Percentiles rank a stretch among this genome's conserved stretches.
Evolutionary conservation across 768 basidiomycete genomes (phyloP).

Genomic region (Tricholoma matsutake): DNA sequence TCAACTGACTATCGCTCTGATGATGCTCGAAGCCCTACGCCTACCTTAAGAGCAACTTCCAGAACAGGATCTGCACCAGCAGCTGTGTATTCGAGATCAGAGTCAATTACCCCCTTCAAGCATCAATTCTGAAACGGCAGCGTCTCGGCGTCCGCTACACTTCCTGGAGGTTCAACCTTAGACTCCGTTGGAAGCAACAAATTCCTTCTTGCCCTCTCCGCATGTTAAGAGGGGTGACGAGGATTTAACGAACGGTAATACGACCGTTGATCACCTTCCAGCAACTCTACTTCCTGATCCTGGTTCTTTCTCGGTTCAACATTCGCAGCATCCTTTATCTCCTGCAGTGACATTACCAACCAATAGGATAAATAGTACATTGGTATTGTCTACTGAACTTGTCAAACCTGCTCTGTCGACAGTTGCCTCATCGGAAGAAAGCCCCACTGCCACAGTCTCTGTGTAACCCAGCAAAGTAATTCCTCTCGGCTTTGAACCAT

Average conservation of each 20-base stretch:
- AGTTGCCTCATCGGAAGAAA: not conserved
- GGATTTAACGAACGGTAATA: too few species aligned
- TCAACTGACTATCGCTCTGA: not conserved
- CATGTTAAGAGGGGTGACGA: not conserved
- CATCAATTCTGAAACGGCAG: not conserved
- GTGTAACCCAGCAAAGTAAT: constrained; percentile 5
- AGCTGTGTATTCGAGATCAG: not conserved
- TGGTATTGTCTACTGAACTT: not conserved
- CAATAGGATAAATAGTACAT: not conserved
- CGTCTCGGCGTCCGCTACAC: not conserved
- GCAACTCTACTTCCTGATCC: not conserved
- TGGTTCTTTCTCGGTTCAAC: not conserved
- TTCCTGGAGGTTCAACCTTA: not conserved
- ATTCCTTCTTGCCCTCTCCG: not conserved
- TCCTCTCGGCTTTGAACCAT: constrained; percentile 27
- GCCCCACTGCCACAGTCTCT: not conserved
- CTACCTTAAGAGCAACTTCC: constrained; percentile 6
- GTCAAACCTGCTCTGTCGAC: not conserved
- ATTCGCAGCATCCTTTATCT: not conserved
- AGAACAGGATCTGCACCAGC: constrained; percentile 12
- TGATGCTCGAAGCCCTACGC: not conserved
- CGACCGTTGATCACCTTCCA: not conserved
- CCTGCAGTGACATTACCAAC: not conserved
- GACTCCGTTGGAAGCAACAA: not conserved
- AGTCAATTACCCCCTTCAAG: constrained; percentile 7